These are phyloP conservation scores for Iris macrosiphon DNA, from an alignment of 106 monocot genomes.

Conservation along the genomic window DNA sequence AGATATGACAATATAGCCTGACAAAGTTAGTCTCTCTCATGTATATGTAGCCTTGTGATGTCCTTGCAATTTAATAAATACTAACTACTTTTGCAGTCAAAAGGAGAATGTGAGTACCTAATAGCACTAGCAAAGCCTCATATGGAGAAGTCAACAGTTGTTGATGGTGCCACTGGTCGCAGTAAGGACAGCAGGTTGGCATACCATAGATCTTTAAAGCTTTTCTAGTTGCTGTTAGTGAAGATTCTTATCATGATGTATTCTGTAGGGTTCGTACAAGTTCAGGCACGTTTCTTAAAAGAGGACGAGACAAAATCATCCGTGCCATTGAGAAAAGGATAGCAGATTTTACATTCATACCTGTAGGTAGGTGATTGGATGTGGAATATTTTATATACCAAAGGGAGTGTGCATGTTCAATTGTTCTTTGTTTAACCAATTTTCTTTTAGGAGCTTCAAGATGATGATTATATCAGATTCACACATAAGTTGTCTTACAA, in stretches of 20 bases:
- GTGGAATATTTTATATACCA: not conserved
- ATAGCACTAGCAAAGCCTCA: constrained; percentile 35
- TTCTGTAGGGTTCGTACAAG: constrained; percentile 54
- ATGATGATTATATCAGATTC: too few species aligned
- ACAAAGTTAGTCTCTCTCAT: too few species aligned
- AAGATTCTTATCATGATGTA: not conserved
- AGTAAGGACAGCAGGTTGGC: constrained; percentile 34
- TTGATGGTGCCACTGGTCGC: constrained; percentile 29
- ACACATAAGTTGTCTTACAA: too few species aligned
- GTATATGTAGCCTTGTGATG: too few species aligned
- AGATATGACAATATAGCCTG: too few species aligned
- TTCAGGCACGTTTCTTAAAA: constrained; percentile 59
- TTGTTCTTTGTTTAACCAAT: too few species aligned
- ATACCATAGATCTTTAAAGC: not conserved
- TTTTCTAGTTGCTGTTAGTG: not conserved
- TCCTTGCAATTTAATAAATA: not conserved
- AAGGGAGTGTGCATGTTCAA: too few species aligned
- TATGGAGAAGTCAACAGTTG: constrained; percentile 41
- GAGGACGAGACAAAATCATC: constrained; percentile 52
- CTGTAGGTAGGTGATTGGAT: constrained; percentile 37
- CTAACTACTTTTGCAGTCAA: constrained; percentile 29
- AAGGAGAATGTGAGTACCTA: constrained; percentile 35
- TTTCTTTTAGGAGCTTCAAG: too few species aligned
- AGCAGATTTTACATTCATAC: constrained; percentile 68
- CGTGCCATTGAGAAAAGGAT: constrained; percentile 65